Conservation (phyloP, 139 green algal species). For the Trebouxia sp. region DNA sequence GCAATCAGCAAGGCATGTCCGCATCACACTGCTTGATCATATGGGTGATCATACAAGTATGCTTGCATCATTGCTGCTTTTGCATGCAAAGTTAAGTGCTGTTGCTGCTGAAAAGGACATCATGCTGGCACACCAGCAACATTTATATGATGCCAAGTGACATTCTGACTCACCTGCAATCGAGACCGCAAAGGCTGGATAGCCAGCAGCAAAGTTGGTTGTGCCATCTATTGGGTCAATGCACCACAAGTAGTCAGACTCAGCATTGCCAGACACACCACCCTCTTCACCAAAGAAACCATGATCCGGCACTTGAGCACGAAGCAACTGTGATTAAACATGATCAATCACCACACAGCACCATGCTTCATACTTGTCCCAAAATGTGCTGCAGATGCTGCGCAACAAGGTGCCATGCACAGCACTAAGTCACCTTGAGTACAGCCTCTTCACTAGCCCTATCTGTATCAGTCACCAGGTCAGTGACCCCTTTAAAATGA, state of each 20-base stretch:
- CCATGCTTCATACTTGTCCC: not conserved
- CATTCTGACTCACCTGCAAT: constrained; percentile 57
- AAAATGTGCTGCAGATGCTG: not conserved
- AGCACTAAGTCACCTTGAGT: constrained; percentile 40
- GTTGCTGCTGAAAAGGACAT: too few relatives aligned
- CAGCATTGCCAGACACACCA: constrained; percentile 74
- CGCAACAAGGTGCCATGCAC: not conserved
- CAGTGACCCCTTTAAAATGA: constrained; percentile 69
- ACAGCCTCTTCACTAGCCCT: constrained; percentile 66
- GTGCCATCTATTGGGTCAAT: constrained; percentile 82
- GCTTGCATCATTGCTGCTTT: too few relatives aligned
- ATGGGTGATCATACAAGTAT: too few relatives aligned
- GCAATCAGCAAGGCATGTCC: not conserved
- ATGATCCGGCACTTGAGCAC: constrained; percentile 58
- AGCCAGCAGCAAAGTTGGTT: constrained; percentile 88
- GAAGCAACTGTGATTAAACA: constrained; percentile 52
- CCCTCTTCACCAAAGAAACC: constrained; percentile 91
- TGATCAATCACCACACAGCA: too few relatives aligned
- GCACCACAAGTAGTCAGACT: constrained; percentile 86
- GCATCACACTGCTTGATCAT: not conserved
- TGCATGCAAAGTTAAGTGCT: too few relatives aligned
- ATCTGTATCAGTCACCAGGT: constrained; percentile 82
- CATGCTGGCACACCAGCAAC: too few relatives aligned
- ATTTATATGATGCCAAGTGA: too few relatives aligned
- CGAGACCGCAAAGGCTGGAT: constrained; percentile 80